Evolutionary conservation across 1,139 yeast genomes (phyloP).

Genomic region (Chernovozyma sophiae-reginae): DNA sequence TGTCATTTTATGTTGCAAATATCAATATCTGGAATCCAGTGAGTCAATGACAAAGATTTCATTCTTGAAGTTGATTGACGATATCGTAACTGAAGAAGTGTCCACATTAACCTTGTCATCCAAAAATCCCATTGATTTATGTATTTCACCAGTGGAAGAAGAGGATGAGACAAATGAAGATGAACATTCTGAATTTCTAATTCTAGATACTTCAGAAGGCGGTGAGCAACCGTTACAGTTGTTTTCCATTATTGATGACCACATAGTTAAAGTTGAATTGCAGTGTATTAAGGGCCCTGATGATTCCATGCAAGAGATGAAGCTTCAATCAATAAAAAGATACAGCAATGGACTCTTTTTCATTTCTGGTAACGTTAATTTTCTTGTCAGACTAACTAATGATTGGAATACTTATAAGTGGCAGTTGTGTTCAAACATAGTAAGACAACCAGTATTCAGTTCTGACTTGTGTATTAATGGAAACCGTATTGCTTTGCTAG

Average conservation of each 20-base stretch:
- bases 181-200: constrained; percentile 3
- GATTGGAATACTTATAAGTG: neutral
- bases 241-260: neutral
- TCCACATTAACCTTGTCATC: neutral
- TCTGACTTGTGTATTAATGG: constrained; percentile 4
- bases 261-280: neutral
- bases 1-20: constrained; percentile 17
- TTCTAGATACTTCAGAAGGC: constrained; percentile 1
- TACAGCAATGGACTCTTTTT: neutral
- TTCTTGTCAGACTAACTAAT: neutral
- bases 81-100: constrained; percentile 11
- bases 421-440: neutral
- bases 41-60: constrained; percentile 15
- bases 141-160: constrained; percentile 4
- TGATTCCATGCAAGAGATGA: neutral
- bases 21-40: constrained; percentile 10
- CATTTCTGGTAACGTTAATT: neutral
- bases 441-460: constrained; percentile 2
- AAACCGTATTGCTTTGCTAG: constrained; percentile 4
- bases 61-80: constrained; percentile 17
- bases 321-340: neutral
- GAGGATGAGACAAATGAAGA: neutral
- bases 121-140: constrained; percentile 20
- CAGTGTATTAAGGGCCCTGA: neutral
- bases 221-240: neutral